Evolutionary conservation across 2,329 filamentous ascomycete species (phyloP).

Genomic region (Aspergillus sp.): DNA sequence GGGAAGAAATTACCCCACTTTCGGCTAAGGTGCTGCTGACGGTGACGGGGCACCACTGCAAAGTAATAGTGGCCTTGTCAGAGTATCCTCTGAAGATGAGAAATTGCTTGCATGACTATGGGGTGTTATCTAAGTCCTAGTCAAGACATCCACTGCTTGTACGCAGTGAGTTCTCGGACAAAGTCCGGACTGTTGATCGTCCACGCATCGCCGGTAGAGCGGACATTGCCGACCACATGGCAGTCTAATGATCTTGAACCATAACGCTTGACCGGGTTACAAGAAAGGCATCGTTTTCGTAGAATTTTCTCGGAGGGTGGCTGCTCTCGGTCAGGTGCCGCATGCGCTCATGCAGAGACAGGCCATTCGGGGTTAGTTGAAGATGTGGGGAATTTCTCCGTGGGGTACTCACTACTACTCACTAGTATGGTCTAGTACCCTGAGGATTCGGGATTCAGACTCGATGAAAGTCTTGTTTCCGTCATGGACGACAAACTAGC

Average conservation of each 20-base stretch:
- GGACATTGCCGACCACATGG: not conserved
- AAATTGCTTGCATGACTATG: not conserved
- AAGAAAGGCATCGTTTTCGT: not conserved
- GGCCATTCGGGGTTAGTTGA: not conserved
- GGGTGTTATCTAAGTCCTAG: not conserved
- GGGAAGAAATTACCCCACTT: not conserved
- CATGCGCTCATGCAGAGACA: not conserved
- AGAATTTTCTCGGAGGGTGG: not conserved
- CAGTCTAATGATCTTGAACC: not conserved
- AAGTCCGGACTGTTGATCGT: not conserved
- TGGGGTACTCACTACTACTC: not conserved
- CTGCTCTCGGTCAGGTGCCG: not conserved
- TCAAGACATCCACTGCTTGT: not conserved
- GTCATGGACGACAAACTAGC: not conserved
- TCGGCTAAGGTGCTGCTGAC: not conserved
- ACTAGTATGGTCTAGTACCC: too few relatives aligned
- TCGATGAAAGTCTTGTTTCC: not conserved
- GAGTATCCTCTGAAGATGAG: not conserved
- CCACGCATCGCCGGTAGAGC: not conserved
- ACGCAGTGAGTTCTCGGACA: not conserved
- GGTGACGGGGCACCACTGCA: not conserved
- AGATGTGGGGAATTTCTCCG: conserved; percentile 9
- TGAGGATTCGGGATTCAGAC: not conserved
- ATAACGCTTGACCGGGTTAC: not conserved
- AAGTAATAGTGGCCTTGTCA: not conserved